Base-by-base conservation (phyloP, 305 asterid genomes). In the Solanum chacoense region DNA sequence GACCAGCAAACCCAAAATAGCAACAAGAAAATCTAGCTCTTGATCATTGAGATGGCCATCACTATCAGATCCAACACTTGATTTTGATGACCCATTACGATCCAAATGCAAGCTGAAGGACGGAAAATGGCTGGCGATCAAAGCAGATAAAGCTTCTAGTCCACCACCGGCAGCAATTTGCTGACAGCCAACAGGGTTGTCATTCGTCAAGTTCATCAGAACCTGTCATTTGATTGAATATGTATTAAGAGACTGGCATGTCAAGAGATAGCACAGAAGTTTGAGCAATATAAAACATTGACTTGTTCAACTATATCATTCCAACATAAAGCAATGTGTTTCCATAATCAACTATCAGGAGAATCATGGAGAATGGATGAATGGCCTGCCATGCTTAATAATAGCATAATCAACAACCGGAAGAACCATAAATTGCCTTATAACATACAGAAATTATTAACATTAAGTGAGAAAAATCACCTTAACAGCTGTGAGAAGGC, bases 1-100 rank as follows among this genome's bases (percentile, higher is more conserved):
- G 93, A 97, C 99, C 77, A 97, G 98, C 92, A 96, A 93, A 20
- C 99, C 99, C 92, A 97, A 91, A 91, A 97, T 94, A 88, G 98
- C 97, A 90, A 97, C 99, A 87, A 97, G 99, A 91, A 96, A 93
- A 91, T 97, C 98, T 84, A 95, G 91, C 91, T 97, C 98, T 89
- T 94, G 97, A 91, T 96, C 99, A 84, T 94, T 92, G 84, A 96
- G 95, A 89, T 74, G 90, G 40, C 89, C 84, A 87, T 90, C 93
- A 75, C 90, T 93, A 89, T 71, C 88, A 77, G 78, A 89, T 88
- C 81, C 90, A 77, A 94, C 85, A 85, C 92, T 92, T 75, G 95
- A 90, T 88, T 91, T 91, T 74, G 95, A 89, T 7, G 90, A 91
- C 85, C 87, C 77, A 87, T 85, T 86, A 89, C 84, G 63, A 86